Evolutionary conservation across 345 rosid genomes (phyloP), one percentile per base, ranked within the genome.

Genomic region (Pugionium dolabratum): DNA sequence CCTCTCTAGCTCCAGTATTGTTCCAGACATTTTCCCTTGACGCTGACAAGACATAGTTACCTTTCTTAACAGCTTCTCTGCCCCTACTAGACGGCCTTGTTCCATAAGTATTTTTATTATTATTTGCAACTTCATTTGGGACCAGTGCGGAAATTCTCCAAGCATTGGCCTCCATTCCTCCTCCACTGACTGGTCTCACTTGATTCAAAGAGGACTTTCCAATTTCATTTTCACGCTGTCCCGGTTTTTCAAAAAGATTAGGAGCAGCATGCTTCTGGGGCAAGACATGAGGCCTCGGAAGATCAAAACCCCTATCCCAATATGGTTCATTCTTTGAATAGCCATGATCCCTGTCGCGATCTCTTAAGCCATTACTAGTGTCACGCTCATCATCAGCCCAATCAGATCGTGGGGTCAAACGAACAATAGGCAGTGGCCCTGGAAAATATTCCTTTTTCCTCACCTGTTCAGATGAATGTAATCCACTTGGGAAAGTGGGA

Each of bases 341-440:
- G 10, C 86, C 86, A 63, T 78, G 68, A 68, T 84, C 95, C 52
- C 84, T 93, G 63, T 82, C 85, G 30, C 81, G 62, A 42, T 87
- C 86, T 45, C 75, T 63, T 71, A 88, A 79, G 54, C 84, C 84
- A 64, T 73, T 86, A 67, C 97, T 79, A 34, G 95, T 91, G 64
- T 95, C 99, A 67, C 96, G 97, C 75, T 95, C 99, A 79, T 95
- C 99, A 79, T 95, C 99, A 62, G 92, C 95, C 97, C 99, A 94
- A 71, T 94, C 99, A 72, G 95, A 94, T 57, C 99, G 82, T 25
- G 96, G 96, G 27, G 82, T 78, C 88, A 90, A 72, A 48, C 80
- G 81, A 74, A 91, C 88, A 62, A 88, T 71, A 1, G 96, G 97
- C 44, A 93, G 71, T 33, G 92, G 95, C 47, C 84, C 95, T 2